Evolutionary conservation across 2,329 filamentous ascomycete species (phyloP).

Genomic region (Fusarium verrucosum): DNA sequence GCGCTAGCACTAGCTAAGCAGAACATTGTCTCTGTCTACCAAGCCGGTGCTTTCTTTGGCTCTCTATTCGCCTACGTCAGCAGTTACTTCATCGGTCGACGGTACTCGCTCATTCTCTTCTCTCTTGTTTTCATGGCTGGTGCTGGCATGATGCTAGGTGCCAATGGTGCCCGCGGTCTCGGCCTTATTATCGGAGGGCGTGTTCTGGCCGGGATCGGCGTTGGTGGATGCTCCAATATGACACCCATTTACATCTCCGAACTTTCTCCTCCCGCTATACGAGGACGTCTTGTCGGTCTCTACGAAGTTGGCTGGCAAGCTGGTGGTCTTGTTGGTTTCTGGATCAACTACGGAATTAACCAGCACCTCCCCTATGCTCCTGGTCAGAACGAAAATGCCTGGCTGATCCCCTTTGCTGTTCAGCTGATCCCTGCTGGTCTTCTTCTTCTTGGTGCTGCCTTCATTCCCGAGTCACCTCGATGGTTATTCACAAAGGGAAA

Average conservation of each 20-base stretch:
- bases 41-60: slow-evolving; percentile 86
- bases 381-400: slow-evolving; percentile 56
- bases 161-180: slow-evolving; percentile 68
- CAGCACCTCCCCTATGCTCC: slow-evolving; percentile 56
- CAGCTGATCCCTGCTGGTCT: slow-evolving; percentile 74
- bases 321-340: slow-evolving; percentile 71
- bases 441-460: slow-evolving; percentile 66
- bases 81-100: slow-evolving; percentile 73
- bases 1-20: slow-evolving; percentile 69
- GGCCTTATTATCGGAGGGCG: slow-evolving; percentile 70
- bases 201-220: slow-evolving; percentile 70
- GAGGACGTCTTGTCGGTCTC: slow-evolving; percentile 71
- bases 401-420: slow-evolving; percentile 72
- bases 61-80: slow-evolving; percentile 73
- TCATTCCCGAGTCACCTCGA: slow-evolving; percentile 72
- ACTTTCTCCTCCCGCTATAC: slow-evolving; percentile 68
- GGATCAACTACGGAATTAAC: slow-evolving; percentile 72
- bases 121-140: slow-evolving; percentile 73
- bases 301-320: slow-evolving; percentile 74
- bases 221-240: slow-evolving; percentile 71
- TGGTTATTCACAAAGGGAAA: slow-evolving; percentile 73
- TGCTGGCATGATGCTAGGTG: slow-evolving; percentile 76
- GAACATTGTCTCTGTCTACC: slow-evolving; percentile 84
- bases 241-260: slow-evolving; percentile 71
- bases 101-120: slow-evolving; percentile 70